A percentile compares a stretch with the other conserved stretches of the same genome.
phyloP scores from a whole-genome alignment of 306 rosid genomes.

The Lathyrus aphaca region DNA sequence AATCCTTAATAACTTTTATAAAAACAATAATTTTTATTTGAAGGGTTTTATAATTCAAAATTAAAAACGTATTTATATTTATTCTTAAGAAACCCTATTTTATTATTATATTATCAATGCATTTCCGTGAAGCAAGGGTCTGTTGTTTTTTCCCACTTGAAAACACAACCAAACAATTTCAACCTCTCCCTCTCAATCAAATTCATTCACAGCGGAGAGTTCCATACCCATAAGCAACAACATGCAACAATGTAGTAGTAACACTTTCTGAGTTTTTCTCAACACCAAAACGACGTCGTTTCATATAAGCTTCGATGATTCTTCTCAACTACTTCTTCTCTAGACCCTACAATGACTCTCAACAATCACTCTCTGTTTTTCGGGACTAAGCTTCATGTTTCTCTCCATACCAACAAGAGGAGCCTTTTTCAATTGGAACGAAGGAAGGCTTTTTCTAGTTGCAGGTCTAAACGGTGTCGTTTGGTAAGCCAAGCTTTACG shows the following conservation, averaged over 20 bases:
- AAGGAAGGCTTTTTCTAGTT: conserved; percentile 47
- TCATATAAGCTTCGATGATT: conserved; percentile 26
- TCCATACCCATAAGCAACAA: conserved; percentile 17
- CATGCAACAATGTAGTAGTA: not conserved
- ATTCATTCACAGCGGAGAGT: not conserved
- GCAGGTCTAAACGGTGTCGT: conserved; percentile 50
- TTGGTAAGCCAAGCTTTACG: conserved; percentile 56
- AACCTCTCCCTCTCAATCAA: conserved; percentile 21
- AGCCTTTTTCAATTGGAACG: conserved; percentile 43
- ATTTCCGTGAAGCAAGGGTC: not conserved
- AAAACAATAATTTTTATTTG: too few species aligned
- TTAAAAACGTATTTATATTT: too few species aligned
- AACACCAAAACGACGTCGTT: not conserved
- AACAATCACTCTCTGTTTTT: conserved; percentile 54
- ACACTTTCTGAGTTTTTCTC: not conserved
- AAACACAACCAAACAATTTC: conserved; percentile 28
- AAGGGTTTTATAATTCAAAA: too few species aligned
- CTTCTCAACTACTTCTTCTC: conserved; percentile 48
- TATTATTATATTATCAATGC: too few species aligned
- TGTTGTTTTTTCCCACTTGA: conserved; percentile 16
- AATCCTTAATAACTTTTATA: too few species aligned
- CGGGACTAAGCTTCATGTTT: conserved; percentile 56
- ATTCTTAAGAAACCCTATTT: too few species aligned
- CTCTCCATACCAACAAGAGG: conserved; percentile 33
- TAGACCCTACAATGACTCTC: conserved; percentile 52